Base-by-base conservation (phyloP, 345 rosid species). In the Arabidopsis arenosa region DNA sequence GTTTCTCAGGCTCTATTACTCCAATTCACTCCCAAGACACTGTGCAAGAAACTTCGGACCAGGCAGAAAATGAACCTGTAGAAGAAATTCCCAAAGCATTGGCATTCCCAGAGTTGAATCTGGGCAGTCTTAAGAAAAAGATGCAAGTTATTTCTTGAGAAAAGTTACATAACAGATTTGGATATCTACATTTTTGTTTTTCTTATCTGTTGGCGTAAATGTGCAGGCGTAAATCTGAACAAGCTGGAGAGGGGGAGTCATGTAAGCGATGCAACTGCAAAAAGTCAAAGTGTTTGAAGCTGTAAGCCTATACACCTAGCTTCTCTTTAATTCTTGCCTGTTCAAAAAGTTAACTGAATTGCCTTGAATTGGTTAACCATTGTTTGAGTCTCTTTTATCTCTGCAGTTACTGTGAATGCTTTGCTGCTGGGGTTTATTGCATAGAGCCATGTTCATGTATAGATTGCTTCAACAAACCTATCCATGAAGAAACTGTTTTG, bases 201-300 rank as follows among this genome's bases (percentile, higher is more conserved):
- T 47, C 60, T 54, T 40, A 78, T 66, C 21, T 52, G 54, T 73
- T 60, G 55, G 59, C 51, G n/a, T 78, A 52, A 59, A 74, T 81
- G 65, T 72, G 62, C 85, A 95, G 99, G 86, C 90, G 83, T 60
- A 82, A 71, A 83, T 17, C 75, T 72, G 98, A 95, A 79, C 81
- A 73, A 58, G 78, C 66, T 21, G 93, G 85, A 75, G 97, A 95
- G 72, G 65, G 74, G 4, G 91, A 84, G 48, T 73, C 88, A 14
- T 95, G 99, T 81, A 95, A 90, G 80, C 93, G 98, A 43, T 95
- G 99, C 80, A 95, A 90, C 82, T 95, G 99, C 80, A 92, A 90
- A 84, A 95, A 90, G 75, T 92, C 97, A 2, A 92, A 89, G 85
- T 95, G 99, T 80, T 83, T 95, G 89, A 95, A 95, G 82, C 99